Evolutionary conservation across 352 stramenopile genomes (phyloP), one percentile per base, ranked within the genome.

Genomic region (Globisporangium solare): DNA sequence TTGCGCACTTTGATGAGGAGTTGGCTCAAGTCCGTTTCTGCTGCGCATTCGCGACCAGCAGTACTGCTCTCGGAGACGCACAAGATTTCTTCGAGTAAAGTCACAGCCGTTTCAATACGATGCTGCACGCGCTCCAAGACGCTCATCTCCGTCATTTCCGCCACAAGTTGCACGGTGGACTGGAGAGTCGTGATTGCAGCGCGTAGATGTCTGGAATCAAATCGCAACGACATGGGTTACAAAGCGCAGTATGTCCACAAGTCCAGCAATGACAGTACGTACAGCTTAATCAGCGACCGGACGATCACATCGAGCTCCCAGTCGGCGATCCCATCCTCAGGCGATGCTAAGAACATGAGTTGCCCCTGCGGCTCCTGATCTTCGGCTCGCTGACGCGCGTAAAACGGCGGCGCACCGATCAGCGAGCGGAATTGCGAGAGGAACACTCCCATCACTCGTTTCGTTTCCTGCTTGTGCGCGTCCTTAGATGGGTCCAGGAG

Each of bases 251-350:
- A 35, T 35, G 27, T 6, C 22, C 37, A 47, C 6, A 39, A 21
- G 27, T 35, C 3, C 27, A 35, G 27, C 27, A 35, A 35, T 35
- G 27, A 10, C 27, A 35, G 0, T 21, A 60, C 71, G 51, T 55
- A 83, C 73, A 66, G 61, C 46, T 70, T 57, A 20, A 88, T 82
- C 3, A 79, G 77, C 32, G 58, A 40, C 12, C 60, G 67, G 31
- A 80, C 71, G 17, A 90, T 51, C 0, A 76, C 49, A 47, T 92
- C 83, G 46, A 94, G 47, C 37, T 94, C 83, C 83, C 83, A 94
- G 43, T 89, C 72, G 0, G 80, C 66, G 46, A 94, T 68, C 0
- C 81, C 83, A 32, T 84, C 64, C 0, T 50, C 43, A 7, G 64
- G 46, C 6, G 83, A 85, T 3, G 83, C 60, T 10, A 92, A 56